Evolutionary conservation across 257 asterid genomes (phyloP), one percentile per base, ranked within the genome.

Genomic region (Plectranthus barbatus): DNA sequence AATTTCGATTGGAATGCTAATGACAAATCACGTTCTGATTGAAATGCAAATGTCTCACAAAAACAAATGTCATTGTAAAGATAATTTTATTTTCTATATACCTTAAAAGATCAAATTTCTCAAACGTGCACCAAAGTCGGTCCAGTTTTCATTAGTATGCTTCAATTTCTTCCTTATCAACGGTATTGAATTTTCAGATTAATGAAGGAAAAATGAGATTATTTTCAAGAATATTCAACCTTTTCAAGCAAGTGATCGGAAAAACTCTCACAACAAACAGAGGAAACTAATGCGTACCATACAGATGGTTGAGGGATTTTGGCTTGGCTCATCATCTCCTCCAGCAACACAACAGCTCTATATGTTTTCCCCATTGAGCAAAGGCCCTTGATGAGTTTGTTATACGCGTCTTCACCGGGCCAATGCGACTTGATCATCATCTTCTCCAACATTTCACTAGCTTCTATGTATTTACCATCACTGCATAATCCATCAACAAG

Each of bases 311-410:
- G 76, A 13, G 98, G 98, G 23, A 72, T 21, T 68, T 80, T 81
- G 61, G 79, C 88, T 69, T 86, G 87, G 67, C 82, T 83, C 54
- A 83, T 74, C 95, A 92, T 88, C 87, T 92, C 97, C 70, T 92
- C 97, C 77, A 92, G 60, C 87, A 87, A 85, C 80, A 86, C 20
- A 54, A 80, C 73, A 45, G 93, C 99, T 74, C 58, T 72, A 74
- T 86, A 86, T 0, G 87, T 68, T 62, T 66, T 79, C 8, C 86
- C 85, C 24, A 58, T 71, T 24, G 49, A 60, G 76, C 95, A 89
- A 63, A 92, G 95, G 6, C 96, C 93, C 31, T 11, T 64, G 14
- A 92, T 84, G 23, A 89, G 46, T 62, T 80, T 71, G 39, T 62
- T 68, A 49, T 78, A 86, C 15, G 72, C 72, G 47, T 74, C 84